A percentile compares a stretch with the other conserved stretches of the same genome.
Evolutionary conservation across 352 stramenopile species (phyloP).

Genomic region (Phytopythium mirpurense): DNA sequence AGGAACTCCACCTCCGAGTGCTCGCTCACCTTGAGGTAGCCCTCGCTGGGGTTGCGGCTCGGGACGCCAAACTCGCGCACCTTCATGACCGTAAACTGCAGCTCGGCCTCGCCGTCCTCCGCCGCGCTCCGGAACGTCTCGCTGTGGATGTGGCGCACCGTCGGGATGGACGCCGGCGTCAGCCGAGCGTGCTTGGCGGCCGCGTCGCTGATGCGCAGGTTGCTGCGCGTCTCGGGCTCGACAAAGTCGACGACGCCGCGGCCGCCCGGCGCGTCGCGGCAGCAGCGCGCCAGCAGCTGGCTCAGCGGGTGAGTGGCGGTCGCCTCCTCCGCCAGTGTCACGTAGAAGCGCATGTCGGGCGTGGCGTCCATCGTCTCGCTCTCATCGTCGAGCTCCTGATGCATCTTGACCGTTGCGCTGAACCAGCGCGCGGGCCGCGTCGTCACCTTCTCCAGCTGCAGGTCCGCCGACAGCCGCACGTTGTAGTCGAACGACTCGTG

Average conservation of each 20-base stretch:
- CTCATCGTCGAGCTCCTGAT: constrained; percentile 66
- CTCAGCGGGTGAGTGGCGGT: constrained; percentile 38
- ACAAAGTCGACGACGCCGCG: constrained; percentile 56
- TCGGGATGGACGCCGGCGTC: constrained; percentile 33
- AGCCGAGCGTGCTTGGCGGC: constrained; percentile 41
- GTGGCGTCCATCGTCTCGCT: constrained; percentile 56
- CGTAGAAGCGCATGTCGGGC: constrained; percentile 72
- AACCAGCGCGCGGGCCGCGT: constrained; percentile 70
- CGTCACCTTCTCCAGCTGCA: constrained; percentile 55
- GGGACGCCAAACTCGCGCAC: constrained; percentile 59
- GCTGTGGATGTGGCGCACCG: constrained; percentile 47
- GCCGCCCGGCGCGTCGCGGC: constrained; percentile 25
- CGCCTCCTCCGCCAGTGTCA: constrained; percentile 61
- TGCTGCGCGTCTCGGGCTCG: constrained; percentile 20
- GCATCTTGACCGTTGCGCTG: constrained; percentile 77
- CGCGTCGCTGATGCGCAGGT: constrained; percentile 43
- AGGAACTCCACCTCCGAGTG: constrained; percentile 64
- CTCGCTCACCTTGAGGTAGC: constrained; percentile 45
- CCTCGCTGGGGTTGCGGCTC: constrained; percentile 26
- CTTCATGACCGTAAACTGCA: constrained; percentile 40
- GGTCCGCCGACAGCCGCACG: constrained; percentile 38
- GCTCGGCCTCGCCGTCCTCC: constrained; percentile 12
- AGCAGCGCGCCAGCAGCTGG: constrained; percentile 27
- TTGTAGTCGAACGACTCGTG: constrained; percentile 62
- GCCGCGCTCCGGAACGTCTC: constrained; percentile 35